phyloP scores from a whole-genome alignment of 805 yeast species.

The Pichia insulana region DNA sequence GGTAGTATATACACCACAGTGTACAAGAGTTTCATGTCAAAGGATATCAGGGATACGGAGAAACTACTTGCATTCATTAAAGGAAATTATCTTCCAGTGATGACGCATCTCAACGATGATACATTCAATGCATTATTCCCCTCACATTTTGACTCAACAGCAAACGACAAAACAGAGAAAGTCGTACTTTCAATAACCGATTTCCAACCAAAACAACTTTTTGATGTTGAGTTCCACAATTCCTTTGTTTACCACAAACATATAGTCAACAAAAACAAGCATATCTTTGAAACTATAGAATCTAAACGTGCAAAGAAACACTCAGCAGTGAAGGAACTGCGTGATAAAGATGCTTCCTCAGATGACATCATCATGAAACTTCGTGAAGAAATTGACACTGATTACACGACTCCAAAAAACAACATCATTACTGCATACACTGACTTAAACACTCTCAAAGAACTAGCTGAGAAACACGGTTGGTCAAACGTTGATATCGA shows the following conservation, averaged over 20 bases:
- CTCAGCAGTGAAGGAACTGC: slow-evolving; percentile 35
- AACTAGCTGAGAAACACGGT: slow-evolving; percentile 15
- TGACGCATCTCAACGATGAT: slow-evolving; percentile 42
- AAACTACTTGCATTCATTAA: slow-evolving; percentile 43
- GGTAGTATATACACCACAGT: slow-evolving; percentile 42
- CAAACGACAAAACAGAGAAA: slow-evolving; percentile 31
- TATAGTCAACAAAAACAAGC: slow-evolving; percentile 28
- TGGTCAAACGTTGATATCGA: slow-evolving; percentile 32
- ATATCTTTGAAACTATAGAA: slow-evolving; percentile 30
- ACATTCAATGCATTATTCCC: slow-evolving; percentile 32
- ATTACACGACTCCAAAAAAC: slow-evolving; percentile 23
- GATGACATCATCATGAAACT: slow-evolving; percentile 38
- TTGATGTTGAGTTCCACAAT: slow-evolving; percentile 20
- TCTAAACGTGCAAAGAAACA: slow-evolving; percentile 30
- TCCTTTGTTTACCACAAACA: slow-evolving; percentile 41
- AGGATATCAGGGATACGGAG: slow-evolving; percentile 47
- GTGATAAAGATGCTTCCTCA: slow-evolving; percentile 34
- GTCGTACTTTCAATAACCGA: slow-evolving; percentile 43
- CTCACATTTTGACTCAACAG: slow-evolving; percentile 11
- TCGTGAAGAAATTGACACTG: slow-evolving; percentile 43
- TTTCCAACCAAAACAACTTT: slow-evolving; percentile 25
- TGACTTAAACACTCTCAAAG: slow-evolving; percentile 32
- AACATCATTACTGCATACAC: slow-evolving; percentile 37
- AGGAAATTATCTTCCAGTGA: slow-evolving; percentile 40
- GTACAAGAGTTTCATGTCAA: slow-evolving; percentile 54